Evolutionary conservation across 495 filamentous ascomycete genomes (phyloP), one percentile per base, ranked within the genome.

Genomic region (Neurospora sp.): DNA sequence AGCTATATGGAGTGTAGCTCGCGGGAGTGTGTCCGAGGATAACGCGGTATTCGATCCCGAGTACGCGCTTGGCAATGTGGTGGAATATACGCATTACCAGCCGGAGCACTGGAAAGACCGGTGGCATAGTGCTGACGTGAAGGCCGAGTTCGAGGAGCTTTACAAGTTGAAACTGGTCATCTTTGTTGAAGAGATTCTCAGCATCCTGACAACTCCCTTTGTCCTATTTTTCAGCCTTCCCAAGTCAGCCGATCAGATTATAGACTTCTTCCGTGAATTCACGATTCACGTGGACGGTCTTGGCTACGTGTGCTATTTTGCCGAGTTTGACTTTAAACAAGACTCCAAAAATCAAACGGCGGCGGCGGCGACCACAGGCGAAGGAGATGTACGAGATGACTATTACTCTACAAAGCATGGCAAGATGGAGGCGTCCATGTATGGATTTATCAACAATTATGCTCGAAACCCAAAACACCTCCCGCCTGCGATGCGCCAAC

Each of bases 191-290:
- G 96, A 99, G 76, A 89, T 98, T 18, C 79, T 98, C 73, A 93
- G 94, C 81, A 94, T 98, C 79, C 87, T 99, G 45, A 90, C 96
- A 71, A 97, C 94, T 8, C 96, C 96, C 6, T 91, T 96, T 72
- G 89, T 98, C 27, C 88, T 98, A 39, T 93, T 94, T 85, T 90
- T 91, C 79, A 94, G 91, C 72, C 86, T 98, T 68, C 93, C 94
- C 7, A 93, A 91, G 78, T 94, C 91, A 82, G 94, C 91, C 80
- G 96, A 98, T 77, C 92, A 93, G 70, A 89, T 98, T 73, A 92
- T 99, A 69, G 96, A 99, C 78, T 99, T 99, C 82, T 98, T 99
- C 83, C 89, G 96, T 18, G 96, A 99, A 79, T 98, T 97, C 77
- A 97, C 96, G 1, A 89, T 99, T 22, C 95, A 98, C 76, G 94